phyloP scores from a whole-genome alignment of 352 stramenopile genomes.

The Globisporangium cederbergense region DNA sequence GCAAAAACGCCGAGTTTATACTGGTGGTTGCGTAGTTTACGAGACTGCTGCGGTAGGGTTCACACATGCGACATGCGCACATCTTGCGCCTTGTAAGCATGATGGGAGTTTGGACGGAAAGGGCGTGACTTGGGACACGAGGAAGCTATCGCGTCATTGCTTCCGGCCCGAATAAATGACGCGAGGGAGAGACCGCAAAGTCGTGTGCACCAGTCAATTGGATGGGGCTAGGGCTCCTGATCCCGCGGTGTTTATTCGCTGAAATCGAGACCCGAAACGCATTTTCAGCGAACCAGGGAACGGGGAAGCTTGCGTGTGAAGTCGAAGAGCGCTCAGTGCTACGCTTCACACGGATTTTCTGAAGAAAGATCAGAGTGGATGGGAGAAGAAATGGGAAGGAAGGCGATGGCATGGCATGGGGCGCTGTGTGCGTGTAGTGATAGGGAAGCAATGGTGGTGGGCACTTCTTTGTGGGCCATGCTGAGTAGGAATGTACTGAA shows the following conservation, averaged over 20 bases:
- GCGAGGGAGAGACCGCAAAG: conserved; percentile 10
- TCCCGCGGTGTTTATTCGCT: neutral
- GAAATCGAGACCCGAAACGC: neutral
- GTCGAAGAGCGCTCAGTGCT: neutral
- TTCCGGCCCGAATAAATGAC: neutral
- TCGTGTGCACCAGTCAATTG: conserved; percentile 29
- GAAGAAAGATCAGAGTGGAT: conserved; percentile 6
- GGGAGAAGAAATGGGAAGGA: neutral
- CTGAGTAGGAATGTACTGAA: neutral
- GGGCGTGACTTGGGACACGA: neutral
- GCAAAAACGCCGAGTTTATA: conserved; percentile 6
- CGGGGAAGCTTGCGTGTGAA: neutral
- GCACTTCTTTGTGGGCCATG: neutral
- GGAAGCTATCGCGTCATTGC: conserved; percentile 9
- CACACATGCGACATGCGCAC: conserved; percentile 6
- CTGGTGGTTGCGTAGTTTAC: conserved; percentile 14
- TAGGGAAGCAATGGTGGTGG: neutral
- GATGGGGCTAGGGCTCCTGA: neutral
- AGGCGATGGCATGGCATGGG: neutral
- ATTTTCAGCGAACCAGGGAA: conserved; percentile 11
- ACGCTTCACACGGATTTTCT: conserved; percentile 3
- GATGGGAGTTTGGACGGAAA: conserved; percentile 3
- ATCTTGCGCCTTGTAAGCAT: neutral
- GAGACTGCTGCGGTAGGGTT: neutral
- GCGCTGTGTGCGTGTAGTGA: neutral